phyloP scores from a whole-genome alignment of 495 filamentous ascomycete genomes.

The Penicillium bovifimosum region DNA sequence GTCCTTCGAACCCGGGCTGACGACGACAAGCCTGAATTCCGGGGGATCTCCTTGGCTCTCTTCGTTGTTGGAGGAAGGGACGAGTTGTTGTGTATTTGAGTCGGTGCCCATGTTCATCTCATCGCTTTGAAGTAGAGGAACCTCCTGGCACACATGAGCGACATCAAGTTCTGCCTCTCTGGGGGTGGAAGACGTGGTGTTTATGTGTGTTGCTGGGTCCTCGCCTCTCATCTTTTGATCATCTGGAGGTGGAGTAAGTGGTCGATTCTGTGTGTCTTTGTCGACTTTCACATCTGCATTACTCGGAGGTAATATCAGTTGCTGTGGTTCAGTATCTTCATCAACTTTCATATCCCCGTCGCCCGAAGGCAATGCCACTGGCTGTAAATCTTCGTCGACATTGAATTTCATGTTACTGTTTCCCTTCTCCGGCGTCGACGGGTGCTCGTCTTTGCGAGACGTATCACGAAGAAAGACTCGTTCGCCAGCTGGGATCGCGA shows the following conservation, averaged over 20 bases:
- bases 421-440: not conserved
- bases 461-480: conserved; percentile 31
- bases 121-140: not conserved
- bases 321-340: not conserved
- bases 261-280: too few species aligned
- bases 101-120: not conserved
- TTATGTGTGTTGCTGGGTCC: not conserved
- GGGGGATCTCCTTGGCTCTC: not conserved
- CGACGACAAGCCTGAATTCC: conserved; percentile 14
- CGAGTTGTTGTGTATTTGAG: not conserved
- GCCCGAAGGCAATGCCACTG: not conserved
- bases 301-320: not conserved
- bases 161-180: not conserved
- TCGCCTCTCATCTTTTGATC: not conserved
- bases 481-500: conserved; percentile 43
- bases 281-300: not conserved
- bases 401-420: not conserved
- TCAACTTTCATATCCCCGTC: not conserved
- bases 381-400: not conserved
- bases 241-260: not conserved
- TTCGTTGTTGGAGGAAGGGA: not conserved
- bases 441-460: not conserved
- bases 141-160: not conserved
- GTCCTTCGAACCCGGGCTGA: conserved; percentile 4
- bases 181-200: not conserved